Evolutionary conservation across 306 rosid genomes (phyloP).

Genomic region (Prosopis cineraria): DNA sequence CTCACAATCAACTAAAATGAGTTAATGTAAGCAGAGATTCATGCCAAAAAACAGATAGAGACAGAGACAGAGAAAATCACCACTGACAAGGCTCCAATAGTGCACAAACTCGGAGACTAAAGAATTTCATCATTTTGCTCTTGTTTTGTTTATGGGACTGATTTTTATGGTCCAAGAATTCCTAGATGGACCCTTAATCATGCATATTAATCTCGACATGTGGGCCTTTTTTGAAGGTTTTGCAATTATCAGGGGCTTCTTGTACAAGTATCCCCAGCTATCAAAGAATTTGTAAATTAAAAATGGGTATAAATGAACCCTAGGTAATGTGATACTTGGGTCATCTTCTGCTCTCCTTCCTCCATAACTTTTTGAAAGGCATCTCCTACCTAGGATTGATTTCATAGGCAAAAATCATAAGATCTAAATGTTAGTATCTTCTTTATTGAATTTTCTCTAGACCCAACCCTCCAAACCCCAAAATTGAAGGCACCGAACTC

Average conservation of each 20-base stretch:
- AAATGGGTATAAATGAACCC: neutral
- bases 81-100: neutral
- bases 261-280: neutral
- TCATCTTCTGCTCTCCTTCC: conserved; percentile 2
- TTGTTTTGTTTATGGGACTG: neutral
- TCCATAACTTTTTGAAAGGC: neutral
- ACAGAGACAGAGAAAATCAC: neutral
- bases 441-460: conserved; percentile 2
- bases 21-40: neutral
- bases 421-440: neutral
- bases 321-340: neutral
- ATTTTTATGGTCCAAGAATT: neutral
- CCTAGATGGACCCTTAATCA: neutral
- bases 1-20: conserved; percentile 26
- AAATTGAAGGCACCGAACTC: neutral
- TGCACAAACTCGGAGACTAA: neutral
- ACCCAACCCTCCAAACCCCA: conserved; percentile 4
- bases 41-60: neutral
- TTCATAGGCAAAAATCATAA: neutral
- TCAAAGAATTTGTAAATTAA: neutral
- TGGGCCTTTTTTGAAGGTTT: neutral
- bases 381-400: neutral
- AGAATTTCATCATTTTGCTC: neutral
- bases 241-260: neutral
- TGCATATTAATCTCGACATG: neutral